Conservation (phyloP, 345 rosid genomes). For the Moricandia arvensis region DNA sequence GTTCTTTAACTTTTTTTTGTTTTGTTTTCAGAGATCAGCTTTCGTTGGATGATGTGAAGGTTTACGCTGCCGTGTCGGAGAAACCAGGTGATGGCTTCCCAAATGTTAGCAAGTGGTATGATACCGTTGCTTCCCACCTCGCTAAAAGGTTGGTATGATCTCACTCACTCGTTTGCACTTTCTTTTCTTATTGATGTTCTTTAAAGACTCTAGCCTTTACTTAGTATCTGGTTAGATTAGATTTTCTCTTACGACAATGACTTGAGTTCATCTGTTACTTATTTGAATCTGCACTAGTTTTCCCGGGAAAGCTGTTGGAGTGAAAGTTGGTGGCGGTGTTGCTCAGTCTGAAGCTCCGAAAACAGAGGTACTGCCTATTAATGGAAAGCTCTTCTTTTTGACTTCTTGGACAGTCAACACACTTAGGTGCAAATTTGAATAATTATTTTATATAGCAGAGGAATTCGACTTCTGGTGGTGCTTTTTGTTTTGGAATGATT, state of each 20-base stretch:
- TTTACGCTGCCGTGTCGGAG: slow-evolving; percentile 63
- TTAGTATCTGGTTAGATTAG: background rate
- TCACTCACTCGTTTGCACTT: background rate
- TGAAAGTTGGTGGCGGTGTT: slow-evolving; percentile 51
- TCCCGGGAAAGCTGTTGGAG: slow-evolving; percentile 77
- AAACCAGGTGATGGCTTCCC: slow-evolving; percentile 61
- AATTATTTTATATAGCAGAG: background rate
- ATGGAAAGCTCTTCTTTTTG: background rate
- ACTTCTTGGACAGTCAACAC: background rate
- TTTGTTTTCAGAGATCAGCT: slow-evolving; percentile 40
- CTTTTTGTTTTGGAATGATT: background rate
- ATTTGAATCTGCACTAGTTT: slow-evolving; percentile 43
- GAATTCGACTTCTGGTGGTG: background rate
- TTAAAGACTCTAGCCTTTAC: background rate
- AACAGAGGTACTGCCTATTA: slow-evolving; percentile 20
- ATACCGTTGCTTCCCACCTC: slow-evolving; percentile 55
- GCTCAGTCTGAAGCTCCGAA: slow-evolving; percentile 35
- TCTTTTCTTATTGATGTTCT: background rate
- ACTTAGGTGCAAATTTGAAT: background rate
- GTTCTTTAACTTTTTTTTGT: background rate
- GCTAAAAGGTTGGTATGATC: slow-evolving; percentile 49
- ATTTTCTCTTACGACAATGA: background rate
- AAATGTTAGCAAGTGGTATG: slow-evolving; percentile 75
- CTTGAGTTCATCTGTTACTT: background rate
- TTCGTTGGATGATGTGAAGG: slow-evolving; percentile 74